Base-by-base conservation (phyloP, 1,284 basidiomycete species). In the Vanrija pseudolonga region DNA sequence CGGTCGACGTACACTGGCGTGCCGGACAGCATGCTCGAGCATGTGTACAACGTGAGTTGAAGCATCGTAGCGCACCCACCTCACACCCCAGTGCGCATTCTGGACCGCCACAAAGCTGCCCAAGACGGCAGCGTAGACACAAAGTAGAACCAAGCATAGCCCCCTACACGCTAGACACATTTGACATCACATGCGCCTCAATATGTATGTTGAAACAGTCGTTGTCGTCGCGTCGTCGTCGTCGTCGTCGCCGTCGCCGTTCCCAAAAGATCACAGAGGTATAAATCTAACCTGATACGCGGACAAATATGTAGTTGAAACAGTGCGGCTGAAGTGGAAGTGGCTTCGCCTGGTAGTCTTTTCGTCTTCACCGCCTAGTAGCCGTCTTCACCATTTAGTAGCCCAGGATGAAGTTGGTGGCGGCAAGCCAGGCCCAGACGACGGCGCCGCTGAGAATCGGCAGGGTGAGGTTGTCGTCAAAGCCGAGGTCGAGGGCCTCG, bases 391-490 rank as follows among this genome's bases (percentile, higher is more conserved):
- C n/a, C n/a, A n/a, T n/a, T n/a, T 53, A 43, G 23, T 38, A 41
- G 14, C 36, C 26, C 1, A 74, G 48, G 19, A 70, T 11, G 12
- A 51, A 50, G 60, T 67, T 75, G 60, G 68, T 74, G 40, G 56
- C 49, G 18, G 59, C 60, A 44, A 79, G 62, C 72, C 75, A 77
- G 4, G 63, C 64, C 81, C 87, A 87, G 48, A 95, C 80, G 65
- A 89, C 85, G 1, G 85, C 85, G 1, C 92, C 93, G 18, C 89
- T 87, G 44, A 97, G 83, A 64, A 98, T 87, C 2, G 95, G 95
- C 24, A 98, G 78, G 6, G 90, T 94, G 39, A 98, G 76, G 74
- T 98, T 98, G 73, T 98, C 95, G 69, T 98, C 95, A 36, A 92
- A 68, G 4, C 89, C 91, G 12, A 98, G 79, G 74, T 97, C 93